Evolutionary conservation across 2,329 filamentous ascomycete species (phyloP).

Genomic region (Teratosphaeria pseudoeucalypti): DNA sequence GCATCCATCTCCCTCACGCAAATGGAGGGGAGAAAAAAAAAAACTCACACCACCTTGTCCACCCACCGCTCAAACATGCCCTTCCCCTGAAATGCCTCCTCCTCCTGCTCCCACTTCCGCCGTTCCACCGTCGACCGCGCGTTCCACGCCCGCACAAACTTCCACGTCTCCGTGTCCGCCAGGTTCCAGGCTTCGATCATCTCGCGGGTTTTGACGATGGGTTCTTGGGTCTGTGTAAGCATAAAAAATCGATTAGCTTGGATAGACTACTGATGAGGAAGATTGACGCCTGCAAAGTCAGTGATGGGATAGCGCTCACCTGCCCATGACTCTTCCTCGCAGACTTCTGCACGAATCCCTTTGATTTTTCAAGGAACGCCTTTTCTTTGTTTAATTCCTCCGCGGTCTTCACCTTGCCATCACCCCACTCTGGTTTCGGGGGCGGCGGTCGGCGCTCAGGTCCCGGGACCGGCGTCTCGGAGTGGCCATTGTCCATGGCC

Average conservation of each 20-base stretch:
- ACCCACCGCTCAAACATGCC: slow-evolving; percentile 29
- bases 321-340: slow-evolving; percentile 10
- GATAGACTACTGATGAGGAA: not conserved
- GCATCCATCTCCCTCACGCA: too few species aligned
- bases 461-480: slow-evolving; percentile 48
- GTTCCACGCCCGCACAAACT: slow-evolving; percentile 58
- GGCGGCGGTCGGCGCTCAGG: slow-evolving; percentile 43
- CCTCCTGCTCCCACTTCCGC: slow-evolving; percentile 58
- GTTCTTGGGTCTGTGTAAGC: slow-evolving; percentile 11
- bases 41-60: slow-evolving; percentile 1
- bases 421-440: slow-evolving; percentile 38
- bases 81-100: slow-evolving; percentile 54
- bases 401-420: slow-evolving; percentile 41
- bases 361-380: slow-evolving; percentile 37
- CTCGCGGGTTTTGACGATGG: slow-evolving; percentile 28
- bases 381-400: slow-evolving; percentile 47
- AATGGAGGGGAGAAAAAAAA: too few species aligned
- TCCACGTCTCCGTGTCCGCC: slow-evolving; percentile 68
- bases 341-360: slow-evolving; percentile 20
- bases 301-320: not conserved
- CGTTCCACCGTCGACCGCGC: slow-evolving; percentile 55
- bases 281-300: not conserved
- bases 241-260: not conserved
- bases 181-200: slow-evolving; percentile 44
- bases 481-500: slow-evolving; percentile 43